A percentile compares a stretch with the other conserved stretches of the same genome.
phyloP scores from a whole-genome alignment of 345 rosid species.

The Eucalyptus viminalis region DNA sequence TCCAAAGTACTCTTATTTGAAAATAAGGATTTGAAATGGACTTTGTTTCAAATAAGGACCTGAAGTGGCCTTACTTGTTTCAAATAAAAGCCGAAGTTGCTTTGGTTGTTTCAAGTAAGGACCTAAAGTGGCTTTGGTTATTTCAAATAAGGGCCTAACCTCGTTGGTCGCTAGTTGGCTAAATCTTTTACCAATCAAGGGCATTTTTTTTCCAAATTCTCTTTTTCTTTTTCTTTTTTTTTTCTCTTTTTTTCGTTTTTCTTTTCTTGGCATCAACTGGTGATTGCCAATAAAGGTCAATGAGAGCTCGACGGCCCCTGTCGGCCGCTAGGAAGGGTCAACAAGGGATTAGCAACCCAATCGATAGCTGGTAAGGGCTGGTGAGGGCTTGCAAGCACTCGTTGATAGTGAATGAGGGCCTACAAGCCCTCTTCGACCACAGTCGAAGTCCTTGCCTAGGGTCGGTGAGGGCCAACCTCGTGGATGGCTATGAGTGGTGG shows the following conservation, averaged over 20 bases:
- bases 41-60: accelerated
- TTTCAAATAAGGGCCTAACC: no score
- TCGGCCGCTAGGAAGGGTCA: accelerated
- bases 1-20: no score
- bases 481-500: accelerated
- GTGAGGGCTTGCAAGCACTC: no score
- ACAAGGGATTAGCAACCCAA: accelerated
- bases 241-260: accelerated
- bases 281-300: accelerated
- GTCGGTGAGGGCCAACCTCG: no score
- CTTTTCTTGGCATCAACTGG: accelerated
- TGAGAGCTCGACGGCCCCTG: accelerated
- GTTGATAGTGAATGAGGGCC: accelerated
- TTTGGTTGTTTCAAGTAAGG: no score
- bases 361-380: accelerated
- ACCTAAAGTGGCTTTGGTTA: no score
- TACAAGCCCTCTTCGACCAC: accelerated
- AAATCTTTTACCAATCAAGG: no score
- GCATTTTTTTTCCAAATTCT: no score
- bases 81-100: no score
- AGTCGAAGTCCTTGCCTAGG: accelerated
- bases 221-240: no score
- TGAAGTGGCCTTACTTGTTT: no score
- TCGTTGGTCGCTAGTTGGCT: accelerated
- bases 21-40: accelerated